Evolutionary conservation across 306 rosid genomes (phyloP).

Genomic region (Fragaria ananassa): DNA sequence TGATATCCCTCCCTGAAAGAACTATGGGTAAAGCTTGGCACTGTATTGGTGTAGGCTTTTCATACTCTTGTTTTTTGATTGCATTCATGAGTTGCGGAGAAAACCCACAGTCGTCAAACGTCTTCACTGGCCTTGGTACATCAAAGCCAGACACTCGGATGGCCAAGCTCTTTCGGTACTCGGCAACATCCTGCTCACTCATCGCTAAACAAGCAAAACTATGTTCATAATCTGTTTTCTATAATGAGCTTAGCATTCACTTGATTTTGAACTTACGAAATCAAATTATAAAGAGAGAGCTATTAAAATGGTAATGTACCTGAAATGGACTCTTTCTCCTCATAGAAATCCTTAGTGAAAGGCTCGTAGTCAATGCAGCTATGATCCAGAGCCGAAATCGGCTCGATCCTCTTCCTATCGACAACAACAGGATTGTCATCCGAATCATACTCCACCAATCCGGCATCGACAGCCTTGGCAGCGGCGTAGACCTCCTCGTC

Average conservation of each 20-base stretch:
- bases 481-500: slow-evolving; percentile 99
- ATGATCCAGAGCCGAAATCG: slow-evolving; percentile 85
- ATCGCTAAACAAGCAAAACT: slow-evolving; percentile 45
- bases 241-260: neutral
- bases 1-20: slow-evolving; percentile 87
- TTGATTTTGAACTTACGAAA: neutral
- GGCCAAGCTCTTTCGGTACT: slow-evolving; percentile 80
- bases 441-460: slow-evolving; percentile 84
- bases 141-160: slow-evolving; percentile 88
- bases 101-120: slow-evolving; percentile 79
- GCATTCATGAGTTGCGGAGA: slow-evolving; percentile 81
- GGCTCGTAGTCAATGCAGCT: slow-evolving; percentile 77
- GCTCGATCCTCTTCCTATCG: slow-evolving; percentile 87
- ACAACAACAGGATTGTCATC: slow-evolving; percentile 79
- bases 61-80: slow-evolving; percentile 85
- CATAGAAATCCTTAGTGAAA: slow-evolving; percentile 82
- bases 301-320: slow-evolving; percentile 33
- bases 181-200: slow-evolving; percentile 85
- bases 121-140: slow-evolving; percentile 77
- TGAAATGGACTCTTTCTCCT: slow-evolving; percentile 76
- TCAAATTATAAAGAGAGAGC: neutral
- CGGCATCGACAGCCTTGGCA: slow-evolving; percentile 94
- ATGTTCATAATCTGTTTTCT: neutral
- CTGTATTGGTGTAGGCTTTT: slow-evolving; percentile 87
- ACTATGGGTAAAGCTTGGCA: slow-evolving; percentile 87